These are phyloP conservation scores for Erythrophleum fordii DNA, from an alignment of 306 rosid species.

Conservation along the genomic window DNA sequence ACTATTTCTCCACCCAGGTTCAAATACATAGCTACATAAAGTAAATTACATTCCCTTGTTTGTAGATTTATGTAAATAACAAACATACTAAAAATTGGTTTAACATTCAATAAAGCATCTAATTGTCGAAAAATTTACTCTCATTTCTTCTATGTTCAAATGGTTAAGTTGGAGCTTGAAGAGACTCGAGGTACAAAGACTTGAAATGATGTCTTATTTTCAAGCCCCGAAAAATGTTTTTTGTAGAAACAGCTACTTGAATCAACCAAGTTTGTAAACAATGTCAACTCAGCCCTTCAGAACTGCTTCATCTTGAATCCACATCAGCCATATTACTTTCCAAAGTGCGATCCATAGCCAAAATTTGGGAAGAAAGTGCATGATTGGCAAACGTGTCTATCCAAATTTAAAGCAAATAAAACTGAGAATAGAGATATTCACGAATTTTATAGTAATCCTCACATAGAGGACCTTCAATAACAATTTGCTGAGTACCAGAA, in stretches of 20 bases:
- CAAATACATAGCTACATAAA: not conserved
- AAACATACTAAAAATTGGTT: not conserved
- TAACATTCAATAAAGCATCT: not conserved
- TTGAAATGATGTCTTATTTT: conserved; percentile 11
- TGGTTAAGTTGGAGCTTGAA: not conserved
- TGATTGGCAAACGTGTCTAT: conserved; percentile 30
- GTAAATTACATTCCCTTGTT: conserved; percentile 31
- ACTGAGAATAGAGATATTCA: conserved; percentile 79
- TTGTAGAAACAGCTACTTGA: not conserved
- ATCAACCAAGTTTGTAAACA: conserved; percentile 23
- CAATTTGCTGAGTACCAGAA: conserved; percentile 86
- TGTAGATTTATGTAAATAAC: not conserved
- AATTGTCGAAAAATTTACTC: not conserved
- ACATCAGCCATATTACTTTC: not conserved
- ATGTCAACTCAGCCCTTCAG: conserved; percentile 5
- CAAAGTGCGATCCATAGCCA: not conserved
- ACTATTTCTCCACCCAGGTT: not conserved
- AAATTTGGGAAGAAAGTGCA: not conserved
- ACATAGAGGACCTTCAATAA: conserved; percentile 90
- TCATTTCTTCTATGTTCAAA: not conserved
- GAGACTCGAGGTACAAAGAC: not conserved
- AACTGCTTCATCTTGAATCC: conserved; percentile 16
- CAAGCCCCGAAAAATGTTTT: conserved; percentile 21
- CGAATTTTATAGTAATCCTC: conserved; percentile 90
- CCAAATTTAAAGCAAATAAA: conserved; percentile 70